A percentile compares a stretch with the other conserved stretches of the same genome.
phyloP scores from a whole-genome alignment of 2,329 filamentous ascomycete species.

The Kalaharituber pfeilii region DNA sequence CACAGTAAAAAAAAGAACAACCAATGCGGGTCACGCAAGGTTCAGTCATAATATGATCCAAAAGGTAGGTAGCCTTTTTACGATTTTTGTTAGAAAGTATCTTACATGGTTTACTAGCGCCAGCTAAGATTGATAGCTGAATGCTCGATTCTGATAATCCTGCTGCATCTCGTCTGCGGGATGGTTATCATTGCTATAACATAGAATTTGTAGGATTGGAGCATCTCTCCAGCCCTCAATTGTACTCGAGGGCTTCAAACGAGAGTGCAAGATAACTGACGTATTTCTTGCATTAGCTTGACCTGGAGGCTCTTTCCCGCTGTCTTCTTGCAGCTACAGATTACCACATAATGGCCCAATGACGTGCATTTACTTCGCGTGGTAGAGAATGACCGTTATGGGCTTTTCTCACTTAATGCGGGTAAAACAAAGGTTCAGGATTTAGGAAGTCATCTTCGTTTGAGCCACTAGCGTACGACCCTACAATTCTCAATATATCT shows the following conservation, averaged over 20 bases:
- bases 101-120: neutral
- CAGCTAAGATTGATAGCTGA: neutral
- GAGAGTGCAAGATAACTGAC: neutral
- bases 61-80: no score
- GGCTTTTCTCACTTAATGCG: neutral
- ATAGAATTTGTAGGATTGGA: neutral
- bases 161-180: neutral
- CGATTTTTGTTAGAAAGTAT: no score
- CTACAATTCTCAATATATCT: no score
- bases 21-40: neutral
- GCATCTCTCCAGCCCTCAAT: neutral
- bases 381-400: neutral
- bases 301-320: neutral
- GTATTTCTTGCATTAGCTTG: neutral
- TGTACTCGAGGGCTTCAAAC: neutral
- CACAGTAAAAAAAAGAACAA: neutral
- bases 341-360: neutral
- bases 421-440: no score
- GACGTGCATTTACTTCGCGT: conserved; percentile 1
- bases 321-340: neutral
- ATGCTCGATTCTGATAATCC: neutral
- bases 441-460: no score
- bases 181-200: neutral
- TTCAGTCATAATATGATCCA: neutral
- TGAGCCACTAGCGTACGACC: no score